Conservation (phyloP, 208 protist genomes). For the Wallacemonas sp. region DNA sequence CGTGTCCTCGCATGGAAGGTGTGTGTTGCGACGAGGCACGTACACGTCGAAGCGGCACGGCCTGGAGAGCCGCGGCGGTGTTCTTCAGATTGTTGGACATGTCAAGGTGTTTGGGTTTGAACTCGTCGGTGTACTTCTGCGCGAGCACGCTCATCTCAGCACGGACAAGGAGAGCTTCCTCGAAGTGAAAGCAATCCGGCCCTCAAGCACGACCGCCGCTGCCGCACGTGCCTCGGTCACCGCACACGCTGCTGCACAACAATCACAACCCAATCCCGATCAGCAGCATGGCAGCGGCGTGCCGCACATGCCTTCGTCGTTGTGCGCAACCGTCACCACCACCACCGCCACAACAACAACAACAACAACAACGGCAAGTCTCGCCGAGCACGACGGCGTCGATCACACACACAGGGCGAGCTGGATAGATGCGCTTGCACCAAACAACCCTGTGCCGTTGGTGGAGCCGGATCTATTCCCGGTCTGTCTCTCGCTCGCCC, state of each 20-base stretch:
- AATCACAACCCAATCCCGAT: no score
- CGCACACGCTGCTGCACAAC: no score
- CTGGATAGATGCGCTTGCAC: slow-evolving; percentile 4
- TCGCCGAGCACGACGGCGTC: not conserved
- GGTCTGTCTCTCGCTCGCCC: slow-evolving; percentile 55
- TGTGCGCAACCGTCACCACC: no score
- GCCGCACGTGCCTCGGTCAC: no score
- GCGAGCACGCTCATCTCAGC: slow-evolving; percentile 43
- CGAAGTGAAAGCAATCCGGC: slow-evolving; percentile 37
- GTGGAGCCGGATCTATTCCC: slow-evolving; percentile 29
- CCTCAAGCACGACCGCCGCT: slow-evolving; percentile 17
- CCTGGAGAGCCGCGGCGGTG: slow-evolving; percentile 52
- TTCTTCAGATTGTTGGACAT: slow-evolving; percentile 58
- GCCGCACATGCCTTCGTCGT: no score
- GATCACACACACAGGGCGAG: not conserved
- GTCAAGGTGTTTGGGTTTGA: slow-evolving; percentile 69
- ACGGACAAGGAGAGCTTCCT: slow-evolving; percentile 42
- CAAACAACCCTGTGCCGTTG: not conserved
- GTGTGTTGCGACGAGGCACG: slow-evolving; percentile 46
- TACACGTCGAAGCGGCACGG: slow-evolving; percentile 64
- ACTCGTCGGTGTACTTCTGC: slow-evolving; percentile 58
- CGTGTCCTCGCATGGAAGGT: slow-evolving; percentile 60
- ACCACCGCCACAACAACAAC: not conserved
- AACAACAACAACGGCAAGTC: not conserved
- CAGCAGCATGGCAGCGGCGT: no score